Evolutionary conservation across 2,329 filamentous ascomycete species (phyloP).

Genomic region (Aspergillus terreus): DNA sequence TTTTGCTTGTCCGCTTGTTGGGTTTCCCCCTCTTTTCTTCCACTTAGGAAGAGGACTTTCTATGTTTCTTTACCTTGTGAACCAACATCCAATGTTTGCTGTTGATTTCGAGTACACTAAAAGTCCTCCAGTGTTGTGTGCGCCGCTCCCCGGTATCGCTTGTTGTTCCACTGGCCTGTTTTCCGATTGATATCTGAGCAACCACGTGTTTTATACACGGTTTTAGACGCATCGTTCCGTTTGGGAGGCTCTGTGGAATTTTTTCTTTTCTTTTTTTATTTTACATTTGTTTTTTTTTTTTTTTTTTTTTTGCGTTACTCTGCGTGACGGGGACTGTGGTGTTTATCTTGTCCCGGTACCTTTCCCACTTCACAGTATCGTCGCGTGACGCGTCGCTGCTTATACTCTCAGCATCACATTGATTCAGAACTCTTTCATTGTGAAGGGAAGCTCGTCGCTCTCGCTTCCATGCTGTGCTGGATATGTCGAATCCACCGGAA

Average conservation of each 20-base stretch:
- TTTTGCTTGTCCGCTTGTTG: background rate
- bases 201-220: constrained; percentile 23
- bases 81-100: constrained; percentile 23
- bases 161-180: constrained; percentile 12
- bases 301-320: constrained; percentile 2
- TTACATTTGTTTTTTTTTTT: constrained; percentile 3
- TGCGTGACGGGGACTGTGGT: background rate
- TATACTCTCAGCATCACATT: constrained; percentile 9
- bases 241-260: constrained; percentile 30
- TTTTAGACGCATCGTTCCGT: constrained; percentile 25
- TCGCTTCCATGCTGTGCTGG: constrained; percentile 35
- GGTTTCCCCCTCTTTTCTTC: background rate
- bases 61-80: constrained; percentile 10
- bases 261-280: constrained; percentile 9
- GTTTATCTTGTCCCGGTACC: background rate
- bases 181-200: constrained; percentile 16
- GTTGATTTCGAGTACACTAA: constrained; percentile 15
- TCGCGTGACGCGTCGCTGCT: constrained; percentile 16
- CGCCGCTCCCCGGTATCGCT: constrained; percentile 8
- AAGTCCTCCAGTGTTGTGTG: constrained; percentile 12
- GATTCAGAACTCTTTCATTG: constrained; percentile 6
- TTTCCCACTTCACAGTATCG: background rate
- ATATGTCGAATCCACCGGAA: constrained; percentile 43
- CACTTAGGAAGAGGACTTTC: background rate
- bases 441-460: constrained; percentile 10